These are phyloP conservation scores for Arabidopsis suecica DNA, from an alignment of 345 rosid species.

Conservation along the genomic window DNA sequence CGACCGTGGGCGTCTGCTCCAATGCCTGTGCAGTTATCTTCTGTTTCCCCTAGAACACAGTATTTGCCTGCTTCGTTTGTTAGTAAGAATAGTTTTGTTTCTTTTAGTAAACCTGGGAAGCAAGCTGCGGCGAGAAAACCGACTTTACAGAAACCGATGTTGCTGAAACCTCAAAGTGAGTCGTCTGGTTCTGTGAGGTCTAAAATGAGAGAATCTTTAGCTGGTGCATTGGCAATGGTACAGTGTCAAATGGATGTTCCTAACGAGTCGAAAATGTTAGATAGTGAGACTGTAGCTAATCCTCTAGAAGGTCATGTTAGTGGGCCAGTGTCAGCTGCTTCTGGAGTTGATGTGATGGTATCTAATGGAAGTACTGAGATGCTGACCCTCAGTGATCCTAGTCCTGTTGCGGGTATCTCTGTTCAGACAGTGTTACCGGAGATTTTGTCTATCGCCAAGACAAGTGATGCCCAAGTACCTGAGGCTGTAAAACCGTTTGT, in stretches of 20 bases:
- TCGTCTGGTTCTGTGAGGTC: constrained; percentile 69
- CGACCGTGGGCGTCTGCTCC: constrained; percentile 8
- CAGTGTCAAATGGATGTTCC: constrained; percentile 44
- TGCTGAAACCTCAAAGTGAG: constrained; percentile 53
- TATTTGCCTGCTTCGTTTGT: constrained; percentile 41
- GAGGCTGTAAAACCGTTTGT: constrained; percentile 44
- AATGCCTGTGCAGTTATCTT: constrained; percentile 54
- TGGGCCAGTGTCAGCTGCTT: constrained; percentile 31
- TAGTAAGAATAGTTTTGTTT: constrained; percentile 49
- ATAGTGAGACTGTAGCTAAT: constrained; percentile 38
- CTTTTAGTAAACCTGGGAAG: constrained; percentile 52
- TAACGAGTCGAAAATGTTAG: constrained; percentile 45
- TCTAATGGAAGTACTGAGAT: constrained; percentile 39
- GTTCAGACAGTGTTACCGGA: constrained; percentile 33
- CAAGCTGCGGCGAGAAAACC: constrained; percentile 49
- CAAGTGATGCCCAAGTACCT: constrained; percentile 41
- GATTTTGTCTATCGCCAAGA: constrained; percentile 12
- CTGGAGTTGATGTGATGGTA: constrained; percentile 32
- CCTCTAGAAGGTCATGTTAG: constrained; percentile 29
- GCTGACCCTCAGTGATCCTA: constrained; percentile 21
- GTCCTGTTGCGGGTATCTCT: constrained; percentile 26
- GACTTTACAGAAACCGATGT: constrained; percentile 42
- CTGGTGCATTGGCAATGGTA: constrained; percentile 78
- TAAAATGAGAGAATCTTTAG: constrained; percentile 80
- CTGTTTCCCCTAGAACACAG: constrained; percentile 49